Base-by-base conservation (phyloP, 306 rosid genomes). In the Styphnolobium japonicum region DNA sequence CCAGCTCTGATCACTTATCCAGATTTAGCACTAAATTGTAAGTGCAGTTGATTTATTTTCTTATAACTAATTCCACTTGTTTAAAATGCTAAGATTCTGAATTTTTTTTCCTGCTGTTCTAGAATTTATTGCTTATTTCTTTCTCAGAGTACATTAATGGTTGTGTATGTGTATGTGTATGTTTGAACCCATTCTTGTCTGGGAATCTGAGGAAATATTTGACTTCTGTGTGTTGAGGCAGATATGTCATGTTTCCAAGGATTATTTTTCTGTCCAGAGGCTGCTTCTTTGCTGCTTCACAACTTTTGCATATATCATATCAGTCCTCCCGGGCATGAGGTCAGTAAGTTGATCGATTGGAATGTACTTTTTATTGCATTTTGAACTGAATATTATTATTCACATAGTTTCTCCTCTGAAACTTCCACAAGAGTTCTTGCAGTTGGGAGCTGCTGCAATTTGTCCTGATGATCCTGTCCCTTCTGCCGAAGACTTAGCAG, bases 261-360 rank as follows among this genome's bases (percentile, higher is more conserved):
- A 85, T 85, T 94, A 80, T 92, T 94, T 84, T 94, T 94, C 79
- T 92, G 92, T 75, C 93, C 98, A 0, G 98, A 94, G 77, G 98
- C 94, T 4, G 93, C 96, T 87, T 92, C 98, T 70, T 87, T 94
- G 88, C 89, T 94, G 82, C 98, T 94, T 80, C 96, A 94, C 89
- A 94, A 94, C 92, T 94, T 94, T 81, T 94, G 98, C 86, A 89
- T 94, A 80, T 94, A 94, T 71, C 97, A 92, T 75, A 90, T 94
- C 68, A 94, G 97, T 80, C 97, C 98, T 51, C 98, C 98, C 6
- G 98, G 98, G 51, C 98, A 94, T 69, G 97, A 94, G 98, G 98
- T 94, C 84, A 82, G 93, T 87, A 62, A 75, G 61, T 70, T 83
- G 66, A 80, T 89, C 60, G 21, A 70, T 67, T 80, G 71, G 75